Evolutionary conservation across 805 yeast species (phyloP).

Genomic region (Ogataea saltuana): DNA sequence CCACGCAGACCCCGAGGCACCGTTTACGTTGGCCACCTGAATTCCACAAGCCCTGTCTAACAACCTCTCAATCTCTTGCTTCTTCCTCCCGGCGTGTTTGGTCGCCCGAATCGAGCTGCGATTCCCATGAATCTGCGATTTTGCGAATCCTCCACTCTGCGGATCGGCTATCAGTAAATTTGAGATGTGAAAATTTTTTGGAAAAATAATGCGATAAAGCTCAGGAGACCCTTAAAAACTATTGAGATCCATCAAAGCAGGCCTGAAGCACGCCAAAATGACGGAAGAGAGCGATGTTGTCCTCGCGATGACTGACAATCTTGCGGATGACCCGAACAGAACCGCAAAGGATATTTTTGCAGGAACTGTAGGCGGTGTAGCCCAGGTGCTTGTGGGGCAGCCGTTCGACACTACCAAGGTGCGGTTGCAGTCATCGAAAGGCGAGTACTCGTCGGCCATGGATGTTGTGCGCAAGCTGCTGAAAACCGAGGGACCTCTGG

Average conservation of each 20-base stretch:
- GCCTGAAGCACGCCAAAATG: slow-evolving; percentile 21
- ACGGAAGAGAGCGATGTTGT: slow-evolving; percentile 32
- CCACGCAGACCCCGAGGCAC: too few species aligned
- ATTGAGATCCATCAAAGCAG: not conserved
- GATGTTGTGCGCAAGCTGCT: slow-evolving; percentile 76
- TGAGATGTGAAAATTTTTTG: not conserved
- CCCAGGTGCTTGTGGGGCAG: slow-evolving; percentile 94
- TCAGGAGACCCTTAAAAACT: too few species aligned
- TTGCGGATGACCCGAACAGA: slow-evolving; percentile 33
- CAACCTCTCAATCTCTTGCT: too few species aligned
- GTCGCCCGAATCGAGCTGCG: too few species aligned
- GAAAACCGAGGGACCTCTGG: slow-evolving; percentile 77
- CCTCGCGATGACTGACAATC: slow-evolving; percentile 28
- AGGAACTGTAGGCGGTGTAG: slow-evolving; percentile 94
- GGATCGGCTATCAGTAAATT: too few species aligned
- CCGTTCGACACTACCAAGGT: slow-evolving; percentile 97
- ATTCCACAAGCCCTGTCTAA: too few species aligned
- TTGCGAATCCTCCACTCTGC: too few species aligned
- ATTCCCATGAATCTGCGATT: too few species aligned
- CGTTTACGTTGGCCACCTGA: too few species aligned
- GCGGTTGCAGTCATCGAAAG: slow-evolving; percentile 84
- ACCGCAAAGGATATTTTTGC: slow-evolving; percentile 80
- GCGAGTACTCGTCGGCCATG: slow-evolving; percentile 60
- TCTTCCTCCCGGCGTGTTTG: too few species aligned
- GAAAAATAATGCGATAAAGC: slow-evolving; percentile 1